These are phyloP conservation scores for Nigrospora oryzae DNA, from an alignment of 2,329 filamentous ascomycete genomes.

Conservation along the genomic window DNA sequence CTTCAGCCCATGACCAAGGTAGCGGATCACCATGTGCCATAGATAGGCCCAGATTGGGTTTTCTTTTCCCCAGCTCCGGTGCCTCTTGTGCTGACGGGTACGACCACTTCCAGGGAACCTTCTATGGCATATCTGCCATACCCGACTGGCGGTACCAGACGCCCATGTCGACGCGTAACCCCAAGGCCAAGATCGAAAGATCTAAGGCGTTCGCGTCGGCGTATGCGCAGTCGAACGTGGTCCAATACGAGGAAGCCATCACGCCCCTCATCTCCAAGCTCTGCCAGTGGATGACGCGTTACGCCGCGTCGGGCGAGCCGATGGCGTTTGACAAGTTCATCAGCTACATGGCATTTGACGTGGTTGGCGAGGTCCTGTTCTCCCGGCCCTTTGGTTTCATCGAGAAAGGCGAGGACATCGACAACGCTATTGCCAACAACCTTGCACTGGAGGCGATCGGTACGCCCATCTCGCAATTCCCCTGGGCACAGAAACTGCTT, in stretches of 20 bases:
- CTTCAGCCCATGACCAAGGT: constrained; percentile 3
- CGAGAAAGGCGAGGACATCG: constrained; percentile 12
- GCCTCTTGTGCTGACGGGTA: neutral
- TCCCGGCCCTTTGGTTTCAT: constrained; percentile 18
- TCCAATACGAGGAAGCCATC: constrained; percentile 6
- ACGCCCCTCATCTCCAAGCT: constrained; percentile 1
- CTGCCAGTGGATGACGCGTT: constrained; percentile 1
- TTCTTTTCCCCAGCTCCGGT: neutral
- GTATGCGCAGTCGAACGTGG: constrained; percentile 17
- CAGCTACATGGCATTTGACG: constrained; percentile 14
- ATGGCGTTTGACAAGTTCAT: constrained; percentile 6
- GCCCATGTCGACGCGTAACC: constrained; percentile 5
- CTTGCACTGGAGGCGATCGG: constrained; percentile 1
- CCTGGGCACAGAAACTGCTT: constrained; percentile 6
- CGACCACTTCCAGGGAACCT: neutral
- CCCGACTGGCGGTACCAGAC: constrained; percentile 6
- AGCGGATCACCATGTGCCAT: neutral
- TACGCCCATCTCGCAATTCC: constrained; percentile 3
- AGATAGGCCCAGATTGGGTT: neutral
- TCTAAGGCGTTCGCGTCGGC: constrained; percentile 2
- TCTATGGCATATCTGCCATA: constrained; percentile 3
- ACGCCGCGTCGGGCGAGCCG: neutral
- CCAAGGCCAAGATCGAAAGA: constrained; percentile 6
- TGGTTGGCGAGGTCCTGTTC: constrained; percentile 16
- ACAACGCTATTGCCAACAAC: constrained; percentile 9